A percentile compares a stretch with the other conserved stretches of the same genome.
Evolutionary conservation across 2,329 filamentous ascomycete species (phyloP).

Genomic region (Aspergillus quadrilineatus): DNA sequence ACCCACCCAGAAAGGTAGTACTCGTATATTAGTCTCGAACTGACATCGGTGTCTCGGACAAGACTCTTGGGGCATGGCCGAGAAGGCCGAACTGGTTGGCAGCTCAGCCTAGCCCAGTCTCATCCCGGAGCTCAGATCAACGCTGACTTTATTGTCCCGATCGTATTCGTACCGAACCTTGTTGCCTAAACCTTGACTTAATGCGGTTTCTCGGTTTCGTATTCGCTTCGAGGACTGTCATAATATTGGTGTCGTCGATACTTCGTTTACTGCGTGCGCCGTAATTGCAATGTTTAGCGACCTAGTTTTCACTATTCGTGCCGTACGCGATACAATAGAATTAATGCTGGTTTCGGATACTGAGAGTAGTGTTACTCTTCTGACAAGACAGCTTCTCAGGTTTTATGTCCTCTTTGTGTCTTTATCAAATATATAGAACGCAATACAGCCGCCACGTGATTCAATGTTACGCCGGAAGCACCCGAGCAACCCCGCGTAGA

Average conservation of each 20-base stretch:
- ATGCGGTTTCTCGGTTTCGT: slow-evolving; percentile 9
- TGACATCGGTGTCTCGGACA: background rate
- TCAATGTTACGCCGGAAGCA: slow-evolving; percentile 6
- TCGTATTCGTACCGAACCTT: slow-evolving; percentile 1
- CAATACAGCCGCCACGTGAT: slow-evolving; percentile 4
- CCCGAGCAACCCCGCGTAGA: slow-evolving; percentile 8
- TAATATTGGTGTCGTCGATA: background rate
- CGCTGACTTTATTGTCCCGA: background rate
- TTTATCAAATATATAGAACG: background rate
- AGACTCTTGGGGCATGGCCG: background rate
- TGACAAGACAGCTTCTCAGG: too few relatives aligned
- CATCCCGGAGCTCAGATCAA: slow-evolving; percentile 8
- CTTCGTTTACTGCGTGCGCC: too few relatives aligned
- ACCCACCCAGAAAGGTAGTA: background rate
- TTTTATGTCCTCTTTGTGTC: too few relatives aligned
- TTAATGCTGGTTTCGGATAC: background rate
- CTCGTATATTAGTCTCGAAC: background rate
- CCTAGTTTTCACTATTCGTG: background rate
- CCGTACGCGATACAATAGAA: background rate
- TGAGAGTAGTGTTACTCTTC: background rate
- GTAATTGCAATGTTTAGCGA: background rate
- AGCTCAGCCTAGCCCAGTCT: background rate
- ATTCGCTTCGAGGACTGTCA: slow-evolving; percentile 2
- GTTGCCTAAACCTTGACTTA: background rate
- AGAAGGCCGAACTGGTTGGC: background rate